Base-by-base conservation (phyloP, 225 moss, liverwort and hornwort species). In the Rhytidiadelphus loreus region DNA sequence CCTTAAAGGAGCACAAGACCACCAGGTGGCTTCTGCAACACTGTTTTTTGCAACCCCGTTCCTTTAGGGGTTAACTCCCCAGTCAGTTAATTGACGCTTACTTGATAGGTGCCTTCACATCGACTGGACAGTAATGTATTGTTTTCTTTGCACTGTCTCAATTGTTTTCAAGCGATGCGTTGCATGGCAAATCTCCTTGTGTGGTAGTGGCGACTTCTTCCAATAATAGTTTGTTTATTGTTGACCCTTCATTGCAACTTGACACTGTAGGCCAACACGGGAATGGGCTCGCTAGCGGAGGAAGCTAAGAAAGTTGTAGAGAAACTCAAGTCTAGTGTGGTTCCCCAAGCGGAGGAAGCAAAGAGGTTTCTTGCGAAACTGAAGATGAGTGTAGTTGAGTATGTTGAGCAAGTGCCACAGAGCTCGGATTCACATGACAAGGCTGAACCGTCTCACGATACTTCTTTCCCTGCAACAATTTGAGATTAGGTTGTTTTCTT, bases 321-420 rank as follows among this genome's bases (percentile, higher is more conserved):
- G 87, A 92, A 90, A 89, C 86, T 94, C 68, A 94, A 90, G 80
- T 91, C 82, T 58, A 88, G 81, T 86, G 84, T 92, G 82, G 80
- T 89, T 80, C 91, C 92, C 53, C 94, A 92, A 91, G 94, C 91
- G 56, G 90, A 90, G 85, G 91, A 91, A 90, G 91, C 91, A 19
- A 91, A 86, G 91, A 88, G 88, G 82, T 72, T 79, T 16, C 77
- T 92, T 77, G 90, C 76, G 81, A 89, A 90, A 39, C 77, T 92
- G 65, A 91, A 80, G 92, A 90, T 82, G 62, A 92, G 92, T 86
- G 83, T 92, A 65, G 78, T 88, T 7, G 94, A 92, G 88, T 94
- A 94, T 65, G 91, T 92, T 86, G 90, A 90, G 87, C 91, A 92
- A 89, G 83, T 72, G 71, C 89, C 94, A 15, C 88, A 87, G 84